Evolutionary conservation across 371 early-diverging fungal genomes (phyloP).

Genomic region (Capillidium rhysosporum): DNA sequence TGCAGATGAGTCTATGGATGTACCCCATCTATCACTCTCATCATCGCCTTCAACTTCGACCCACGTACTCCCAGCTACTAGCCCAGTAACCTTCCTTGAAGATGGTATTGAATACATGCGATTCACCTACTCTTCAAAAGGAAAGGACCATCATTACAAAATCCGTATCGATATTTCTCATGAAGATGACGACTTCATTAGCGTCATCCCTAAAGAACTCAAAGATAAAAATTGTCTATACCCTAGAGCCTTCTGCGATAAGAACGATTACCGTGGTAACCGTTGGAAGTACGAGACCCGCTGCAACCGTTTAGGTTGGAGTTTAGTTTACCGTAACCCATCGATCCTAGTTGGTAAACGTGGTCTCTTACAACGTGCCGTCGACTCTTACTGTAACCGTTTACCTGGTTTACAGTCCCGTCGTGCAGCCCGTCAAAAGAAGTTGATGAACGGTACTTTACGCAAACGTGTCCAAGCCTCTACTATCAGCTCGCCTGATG

Average conservation of each 20-base stretch:
- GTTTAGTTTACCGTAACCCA: constrained; percentile 67
- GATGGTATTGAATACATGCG: constrained; percentile 47
- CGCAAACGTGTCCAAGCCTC: constrained; percentile 11
- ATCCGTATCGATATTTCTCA: constrained; percentile 61
- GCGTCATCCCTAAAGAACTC: constrained; percentile 42
- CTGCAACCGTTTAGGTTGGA: constrained; percentile 79
- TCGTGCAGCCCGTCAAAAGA: constrained; percentile 63
- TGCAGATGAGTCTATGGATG: background rate
- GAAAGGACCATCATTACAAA: constrained; percentile 35
- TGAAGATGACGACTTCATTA: constrained; percentile 24
- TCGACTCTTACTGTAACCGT: constrained; percentile 81
- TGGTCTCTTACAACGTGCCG: constrained; percentile 86
- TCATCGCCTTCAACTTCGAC: constrained; percentile 6
- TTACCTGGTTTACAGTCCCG: constrained; percentile 61
- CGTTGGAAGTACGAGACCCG: constrained; percentile 85
- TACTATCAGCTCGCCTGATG: no score
- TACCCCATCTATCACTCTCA: background rate
- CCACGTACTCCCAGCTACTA: constrained; percentile 22
- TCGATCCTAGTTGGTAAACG: constrained; percentile 64
- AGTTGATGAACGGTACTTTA: constrained; percentile 41
- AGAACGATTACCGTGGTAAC: constrained; percentile 58
- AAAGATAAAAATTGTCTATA: constrained; percentile 70
- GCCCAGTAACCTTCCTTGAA: constrained; percentile 20
- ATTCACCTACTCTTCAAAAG: constrained; percentile 44
- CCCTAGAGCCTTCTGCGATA: constrained; percentile 53